Evolutionary conservation across 208 protist genomes (phyloP), one percentile per base, ranked within the genome.

Genomic region (Leishmania aethiopica): DNA sequence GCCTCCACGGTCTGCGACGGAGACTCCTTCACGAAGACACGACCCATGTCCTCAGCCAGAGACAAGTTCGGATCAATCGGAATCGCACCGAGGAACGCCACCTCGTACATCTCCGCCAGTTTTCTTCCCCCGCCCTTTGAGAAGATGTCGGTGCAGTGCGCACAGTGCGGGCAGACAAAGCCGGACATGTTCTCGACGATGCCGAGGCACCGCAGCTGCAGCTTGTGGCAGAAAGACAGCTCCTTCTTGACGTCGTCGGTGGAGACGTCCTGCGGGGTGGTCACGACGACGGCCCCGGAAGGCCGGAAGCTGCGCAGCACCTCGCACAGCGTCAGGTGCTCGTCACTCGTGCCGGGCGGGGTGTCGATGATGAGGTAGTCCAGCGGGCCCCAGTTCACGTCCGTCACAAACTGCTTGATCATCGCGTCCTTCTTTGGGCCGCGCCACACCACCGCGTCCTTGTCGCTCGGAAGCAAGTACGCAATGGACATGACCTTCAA

Each of bases 391-490:
- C 97, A 99, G 70, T 91, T 75, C 28, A 98, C 95, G 53, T 98
- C 93, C 55, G 78, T 90, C 51, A 98, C 77, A 73, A 99, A 98
- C 81, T 99, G 95, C 80, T 97, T 97, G 79, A 99, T 98, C 92
- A 98, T 97, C 47, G 90, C 89, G 78, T 97, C 94, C 83, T 98
- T 98, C 81, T 95, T 96, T 6, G 96, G 95, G 1, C 97, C 95
- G 62, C 99, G 93, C 99, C 99, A 99, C 80, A 99, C 99, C 13
- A 99, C 98, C 4, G 99, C 99, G 75, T 99, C 99, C 59, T 98
- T 96, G 40, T 97, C 91, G 81, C 93, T 96, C 6, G 92, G 84
- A 15, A 99, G 89, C 53, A 99, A 77, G 80, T 99, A 99, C 3
- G 98, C 99, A 82, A 99, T 99, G 3, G 97, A 99, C 97, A 99